A percentile compares a stretch with the other conserved stretches of the same genome.
phyloP scores from a whole-genome alignment of 176 grass and related monocot genomes.

The Bonia amplexicaulis region DNA sequence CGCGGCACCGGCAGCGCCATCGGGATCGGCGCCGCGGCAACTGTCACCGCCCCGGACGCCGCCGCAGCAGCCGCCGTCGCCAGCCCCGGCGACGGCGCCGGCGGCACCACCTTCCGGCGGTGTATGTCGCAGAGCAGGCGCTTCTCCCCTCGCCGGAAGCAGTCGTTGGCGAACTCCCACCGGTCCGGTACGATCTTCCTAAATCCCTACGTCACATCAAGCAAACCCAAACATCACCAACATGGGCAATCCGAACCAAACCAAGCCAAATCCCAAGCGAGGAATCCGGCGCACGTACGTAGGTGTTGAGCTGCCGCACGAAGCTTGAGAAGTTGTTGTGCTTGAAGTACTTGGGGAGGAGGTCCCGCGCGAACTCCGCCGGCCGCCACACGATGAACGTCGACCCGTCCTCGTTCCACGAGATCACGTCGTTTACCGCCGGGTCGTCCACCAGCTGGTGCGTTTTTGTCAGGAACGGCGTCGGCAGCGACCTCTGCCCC shows the following conservation, averaged over 20 bases:
- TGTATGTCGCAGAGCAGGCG: slow-evolving; percentile 70
- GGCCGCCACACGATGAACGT: slow-evolving; percentile 92
- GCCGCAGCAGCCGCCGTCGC: background rate
- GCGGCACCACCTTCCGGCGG: slow-evolving; percentile 45
- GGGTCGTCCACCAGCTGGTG: slow-evolving; percentile 87
- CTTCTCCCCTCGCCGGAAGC: slow-evolving; percentile 71
- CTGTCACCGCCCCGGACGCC: slow-evolving; percentile 21
- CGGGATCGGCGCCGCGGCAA: slow-evolving; percentile 46
- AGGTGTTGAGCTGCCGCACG: slow-evolving; percentile 94
- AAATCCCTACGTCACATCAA: slow-evolving; percentile 71
- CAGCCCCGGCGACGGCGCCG: slow-evolving; percentile 5
- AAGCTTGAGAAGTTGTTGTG: slow-evolving; percentile 99
- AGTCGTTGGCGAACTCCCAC: slow-evolving; percentile 90
- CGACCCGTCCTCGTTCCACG: slow-evolving; percentile 83
- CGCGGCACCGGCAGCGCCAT: slow-evolving; percentile 42
- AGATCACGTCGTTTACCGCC: slow-evolving; percentile 79
- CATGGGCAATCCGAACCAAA: background rate
- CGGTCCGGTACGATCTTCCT: slow-evolving; percentile 78
- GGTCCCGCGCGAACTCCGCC: slow-evolving; percentile 81
- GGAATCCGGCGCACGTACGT: slow-evolving; percentile 33
- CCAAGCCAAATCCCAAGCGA: background rate
- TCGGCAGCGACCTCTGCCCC: slow-evolving; percentile 70
- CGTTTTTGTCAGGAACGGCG: slow-evolving; percentile 94
- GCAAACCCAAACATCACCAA: slow-evolving; percentile 29
- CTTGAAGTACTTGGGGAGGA: slow-evolving; percentile 95